Conservation (phyloP, 305 asterid genomes). For the Ilex paraguariensis region DNA sequence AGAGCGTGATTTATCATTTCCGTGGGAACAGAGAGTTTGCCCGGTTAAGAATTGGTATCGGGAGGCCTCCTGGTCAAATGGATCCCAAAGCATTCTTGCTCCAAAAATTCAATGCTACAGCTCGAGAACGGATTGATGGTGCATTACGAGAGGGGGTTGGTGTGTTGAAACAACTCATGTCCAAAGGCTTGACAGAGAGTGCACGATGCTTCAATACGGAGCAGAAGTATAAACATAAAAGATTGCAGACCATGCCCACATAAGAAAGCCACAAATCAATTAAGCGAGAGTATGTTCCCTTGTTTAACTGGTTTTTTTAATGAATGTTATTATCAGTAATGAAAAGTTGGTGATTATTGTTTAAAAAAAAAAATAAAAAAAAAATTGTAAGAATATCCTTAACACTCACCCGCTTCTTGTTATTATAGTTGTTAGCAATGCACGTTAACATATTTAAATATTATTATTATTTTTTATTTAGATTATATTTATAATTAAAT, state of each 20-base stretch:
- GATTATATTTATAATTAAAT: too few relatives aligned
- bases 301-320: too few relatives aligned
- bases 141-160: slow-evolving; percentile 68
- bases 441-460: too few relatives aligned
- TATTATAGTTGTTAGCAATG: too few relatives aligned
- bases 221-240: slow-evolving; percentile 83
- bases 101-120: slow-evolving; percentile 76
- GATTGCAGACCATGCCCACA: slow-evolving; percentile 64
- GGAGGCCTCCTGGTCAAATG: slow-evolving; percentile 97
- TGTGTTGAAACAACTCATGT: slow-evolving; percentile 61
- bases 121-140: slow-evolving; percentile 79
- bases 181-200: slow-evolving; percentile 67
- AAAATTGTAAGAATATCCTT: too few relatives aligned
- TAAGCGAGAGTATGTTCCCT: too few relatives aligned
- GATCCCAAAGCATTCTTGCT: slow-evolving; percentile 96
- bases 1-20: slow-evolving; percentile 73
- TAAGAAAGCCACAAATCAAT: slow-evolving; percentile 14
- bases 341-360: too few relatives aligned
- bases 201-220: slow-evolving; percentile 63
- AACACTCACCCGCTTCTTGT: too few relatives aligned
- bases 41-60: slow-evolving; percentile 87
- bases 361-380: too few relatives aligned
- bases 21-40: slow-evolving; percentile 85
- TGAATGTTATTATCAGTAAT: too few relatives aligned
- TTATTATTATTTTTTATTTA: too few relatives aligned